These are phyloP conservation scores for Vaccinium macrocarpon DNA, from an alignment of 148 eudicot genomes.

Conservation along the genomic window DNA sequence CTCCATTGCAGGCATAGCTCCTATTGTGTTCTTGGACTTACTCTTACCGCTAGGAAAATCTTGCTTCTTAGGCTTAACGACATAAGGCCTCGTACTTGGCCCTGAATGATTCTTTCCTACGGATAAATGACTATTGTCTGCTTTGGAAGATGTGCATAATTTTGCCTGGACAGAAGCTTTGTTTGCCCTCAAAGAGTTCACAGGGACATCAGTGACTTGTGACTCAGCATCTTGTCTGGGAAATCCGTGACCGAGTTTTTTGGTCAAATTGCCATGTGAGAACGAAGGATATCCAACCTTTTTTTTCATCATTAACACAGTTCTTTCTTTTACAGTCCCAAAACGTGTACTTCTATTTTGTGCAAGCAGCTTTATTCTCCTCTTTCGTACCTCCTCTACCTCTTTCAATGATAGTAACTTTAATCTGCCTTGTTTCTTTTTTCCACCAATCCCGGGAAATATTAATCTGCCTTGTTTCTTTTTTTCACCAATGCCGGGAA, in stretches of 20 bases:
- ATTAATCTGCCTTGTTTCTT: slow-evolving; percentile 14
- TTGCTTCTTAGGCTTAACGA: slow-evolving; percentile 16
- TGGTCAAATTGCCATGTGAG: slow-evolving; percentile 21
- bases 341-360: slow-evolving; percentile 16
- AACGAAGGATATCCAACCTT: slow-evolving; percentile 15
- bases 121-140: slow-evolving; percentile 9
- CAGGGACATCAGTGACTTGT: neutral
- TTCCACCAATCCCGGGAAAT: no score
- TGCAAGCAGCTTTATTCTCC: slow-evolving; percentile 5
- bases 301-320: slow-evolving; percentile 23
- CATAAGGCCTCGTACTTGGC: slow-evolving; percentile 16
- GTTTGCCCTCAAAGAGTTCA: slow-evolving; percentile 6
- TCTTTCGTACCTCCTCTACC: neutral
- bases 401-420: slow-evolving; percentile 12
- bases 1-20: slow-evolving; percentile 20
- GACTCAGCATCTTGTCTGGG: neutral
- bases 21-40: slow-evolving; percentile 15
- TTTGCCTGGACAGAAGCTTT: slow-evolving; percentile 1
- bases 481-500: slow-evolving; percentile 32
- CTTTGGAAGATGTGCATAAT: slow-evolving; percentile 6
- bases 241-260: slow-evolving; percentile 15
- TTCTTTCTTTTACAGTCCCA: slow-evolving; percentile 17
- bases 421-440: slow-evolving; percentile 14
- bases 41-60: slow-evolving; percentile 20
- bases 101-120: slow-evolving; percentile 14